Percentiles rank a stretch among this genome's conserved stretches.
phyloP scores from a whole-genome alignment of 768 basidiomycete species.

The Auricularia cornea region DNA sequence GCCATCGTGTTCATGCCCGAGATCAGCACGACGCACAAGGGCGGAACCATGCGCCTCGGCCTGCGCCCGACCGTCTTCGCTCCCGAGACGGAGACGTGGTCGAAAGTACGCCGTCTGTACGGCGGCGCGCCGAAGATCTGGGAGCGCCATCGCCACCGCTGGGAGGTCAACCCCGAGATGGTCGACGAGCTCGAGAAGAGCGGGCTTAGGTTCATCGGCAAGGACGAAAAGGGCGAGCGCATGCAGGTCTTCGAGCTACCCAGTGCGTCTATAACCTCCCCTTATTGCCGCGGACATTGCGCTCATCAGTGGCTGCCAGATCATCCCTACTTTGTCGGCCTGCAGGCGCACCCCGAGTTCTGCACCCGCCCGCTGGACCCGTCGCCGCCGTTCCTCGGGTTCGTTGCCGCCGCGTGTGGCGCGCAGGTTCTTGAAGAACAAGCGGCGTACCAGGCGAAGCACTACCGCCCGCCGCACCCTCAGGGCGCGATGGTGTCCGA shows the following conservation, averaged over 20 bases:
- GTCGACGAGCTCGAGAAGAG: conserved; percentile 61
- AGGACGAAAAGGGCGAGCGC: conserved; percentile 91
- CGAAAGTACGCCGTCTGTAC: conserved; percentile 69
- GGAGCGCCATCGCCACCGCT: conserved; percentile 94
- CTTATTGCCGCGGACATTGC: neutral
- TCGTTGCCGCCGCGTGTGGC: conserved; percentile 74
- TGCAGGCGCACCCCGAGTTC: conserved; percentile 98
- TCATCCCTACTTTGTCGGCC: conserved; percentile 87
- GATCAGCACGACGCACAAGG: conserved; percentile 95
- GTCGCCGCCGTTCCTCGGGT: conserved; percentile 93
- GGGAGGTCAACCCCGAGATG: conserved; percentile 90
- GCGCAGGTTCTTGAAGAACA: conserved; percentile 59
- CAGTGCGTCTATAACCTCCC: conserved; percentile 38
- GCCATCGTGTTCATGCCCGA: conserved; percentile 98
- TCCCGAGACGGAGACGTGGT: conserved; percentile 57
- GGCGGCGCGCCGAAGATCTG: conserved; percentile 75
- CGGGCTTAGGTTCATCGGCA: conserved; percentile 75
- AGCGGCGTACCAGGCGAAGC: conserved; percentile 49
- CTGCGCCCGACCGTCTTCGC: conserved; percentile 93
- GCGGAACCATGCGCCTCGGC: conserved; percentile 99
- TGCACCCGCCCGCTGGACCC: conserved; percentile 97
- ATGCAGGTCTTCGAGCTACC: conserved; percentile 93
- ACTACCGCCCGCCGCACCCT: conserved; percentile 70
- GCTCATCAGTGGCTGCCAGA: conserved; percentile 33
- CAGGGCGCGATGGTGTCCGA: conserved; percentile 67